Evolutionary conservation across 495 filamentous ascomycete species (phyloP).

Genomic region (Neurospora sp.): DNA sequence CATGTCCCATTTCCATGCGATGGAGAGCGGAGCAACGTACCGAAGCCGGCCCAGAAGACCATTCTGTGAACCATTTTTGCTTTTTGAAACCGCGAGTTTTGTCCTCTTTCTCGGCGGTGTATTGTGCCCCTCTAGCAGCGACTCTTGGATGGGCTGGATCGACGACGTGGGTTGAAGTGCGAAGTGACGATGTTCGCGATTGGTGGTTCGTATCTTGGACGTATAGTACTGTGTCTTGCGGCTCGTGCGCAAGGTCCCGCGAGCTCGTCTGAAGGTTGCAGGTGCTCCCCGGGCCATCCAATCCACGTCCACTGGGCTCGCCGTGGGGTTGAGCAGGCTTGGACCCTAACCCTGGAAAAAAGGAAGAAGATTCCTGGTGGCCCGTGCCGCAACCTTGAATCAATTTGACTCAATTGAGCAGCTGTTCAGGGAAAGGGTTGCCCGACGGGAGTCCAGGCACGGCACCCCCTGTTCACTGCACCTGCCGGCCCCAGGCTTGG

Average conservation of each 20-base stretch:
- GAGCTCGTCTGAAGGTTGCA: not conserved
- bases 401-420: not conserved
- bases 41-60: slow-evolving; percentile 95
- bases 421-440: not conserved
- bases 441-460: not conserved
- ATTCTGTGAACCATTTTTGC: slow-evolving; percentile 56
- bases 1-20: slow-evolving; percentile 2
- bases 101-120: not conserved
- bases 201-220: not conserved
- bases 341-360: not conserved
- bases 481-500: not conserved
- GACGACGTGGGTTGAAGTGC: not conserved
- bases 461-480: not conserved
- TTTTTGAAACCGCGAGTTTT: not conserved
- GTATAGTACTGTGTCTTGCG: not conserved
- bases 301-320: not conserved
- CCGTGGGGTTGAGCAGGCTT: not conserved
- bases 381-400: not conserved
- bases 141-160: not conserved
- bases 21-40: slow-evolving; percentile 42
- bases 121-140: not conserved
- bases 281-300: not conserved
- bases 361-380: too few relatives aligned
- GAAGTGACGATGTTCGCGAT: not conserved
- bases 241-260: not conserved